Conservation (phyloP, 2,329 filamentous ascomycete genomes). For the Epichloe festucae region DNA sequence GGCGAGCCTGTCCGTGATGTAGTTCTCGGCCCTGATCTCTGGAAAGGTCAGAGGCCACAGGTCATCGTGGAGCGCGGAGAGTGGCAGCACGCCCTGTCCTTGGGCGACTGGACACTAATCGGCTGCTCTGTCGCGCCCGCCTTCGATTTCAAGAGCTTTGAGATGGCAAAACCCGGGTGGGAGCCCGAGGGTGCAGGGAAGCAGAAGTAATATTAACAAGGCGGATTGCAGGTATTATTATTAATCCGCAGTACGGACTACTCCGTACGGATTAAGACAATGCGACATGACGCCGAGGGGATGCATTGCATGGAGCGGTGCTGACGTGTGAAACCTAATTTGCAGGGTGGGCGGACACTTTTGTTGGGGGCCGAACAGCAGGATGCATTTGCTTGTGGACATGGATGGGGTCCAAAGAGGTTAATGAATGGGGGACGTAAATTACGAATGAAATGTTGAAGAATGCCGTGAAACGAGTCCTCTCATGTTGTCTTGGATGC, state of each 20-base stretch:
- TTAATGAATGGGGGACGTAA: too few relatives aligned
- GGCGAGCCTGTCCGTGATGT: conserved; percentile 22
- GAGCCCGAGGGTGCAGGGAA: conserved; percentile 12
- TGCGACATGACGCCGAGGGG: background rate
- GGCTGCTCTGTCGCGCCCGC: conserved; percentile 20
- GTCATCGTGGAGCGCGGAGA: conserved; percentile 24
- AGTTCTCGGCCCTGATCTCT: conserved; percentile 30
- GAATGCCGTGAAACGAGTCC: too few relatives aligned
- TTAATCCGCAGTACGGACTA: too few relatives aligned
- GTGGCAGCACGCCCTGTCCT: conserved; percentile 34
- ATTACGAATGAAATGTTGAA: too few relatives aligned
- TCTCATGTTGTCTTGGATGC: too few relatives aligned
- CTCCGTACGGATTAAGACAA: background rate
- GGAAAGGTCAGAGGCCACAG: conserved; percentile 29
- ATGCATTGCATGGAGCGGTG: background rate
- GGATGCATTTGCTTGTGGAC: too few relatives aligned
- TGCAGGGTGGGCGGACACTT: too few relatives aligned
- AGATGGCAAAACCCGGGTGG: conserved; percentile 19
- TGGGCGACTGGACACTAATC: conserved; percentile 36
- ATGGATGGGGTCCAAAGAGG: too few relatives aligned
- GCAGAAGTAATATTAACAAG: background rate
- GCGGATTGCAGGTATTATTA: background rate
- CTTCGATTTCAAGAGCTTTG: conserved; percentile 16
- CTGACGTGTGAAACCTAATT: background rate
- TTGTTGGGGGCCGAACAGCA: too few relatives aligned